These are phyloP conservation scores for Buxus sempervirens DNA, from an alignment of 164 flowering plant species.

Conservation along the genomic window DNA sequence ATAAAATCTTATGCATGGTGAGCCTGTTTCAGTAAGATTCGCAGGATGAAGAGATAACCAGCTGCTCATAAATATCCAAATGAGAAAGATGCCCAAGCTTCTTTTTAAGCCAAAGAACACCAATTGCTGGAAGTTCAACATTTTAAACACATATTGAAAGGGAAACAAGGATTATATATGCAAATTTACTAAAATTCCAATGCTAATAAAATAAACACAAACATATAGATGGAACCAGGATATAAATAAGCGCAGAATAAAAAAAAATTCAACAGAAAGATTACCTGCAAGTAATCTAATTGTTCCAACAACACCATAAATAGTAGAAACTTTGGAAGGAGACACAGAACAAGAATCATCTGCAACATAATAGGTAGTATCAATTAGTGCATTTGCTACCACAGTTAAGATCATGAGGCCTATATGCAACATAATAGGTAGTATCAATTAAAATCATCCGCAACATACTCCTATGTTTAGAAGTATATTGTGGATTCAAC, in stretches of 20 bases:
- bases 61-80: neutral
- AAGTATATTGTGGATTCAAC: no score
- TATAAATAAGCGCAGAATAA: neutral
- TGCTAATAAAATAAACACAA: no score
- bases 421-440: conserved; percentile 30
- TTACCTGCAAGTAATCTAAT: conserved; percentile 80
- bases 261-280: neutral
- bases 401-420: neutral
- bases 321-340: conserved; percentile 44
- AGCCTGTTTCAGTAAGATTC: no score
- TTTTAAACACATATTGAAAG: neutral
- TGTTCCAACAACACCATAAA: conserved; percentile 80
- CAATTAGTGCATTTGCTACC: neutral
- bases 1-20: no score
- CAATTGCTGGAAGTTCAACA: neutral
- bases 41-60: neutral
- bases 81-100: neutral
- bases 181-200: no score
- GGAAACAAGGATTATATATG: neutral
- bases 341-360: conserved; percentile 37
- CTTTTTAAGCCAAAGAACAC: neutral
- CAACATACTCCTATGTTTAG: no score
- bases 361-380: conserved; percentile 17
- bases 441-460: neutral
- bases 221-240: no score